Conservation (phyloP, 2,329 filamentous ascomycete species). For the Exophiala calicioides region DNA sequence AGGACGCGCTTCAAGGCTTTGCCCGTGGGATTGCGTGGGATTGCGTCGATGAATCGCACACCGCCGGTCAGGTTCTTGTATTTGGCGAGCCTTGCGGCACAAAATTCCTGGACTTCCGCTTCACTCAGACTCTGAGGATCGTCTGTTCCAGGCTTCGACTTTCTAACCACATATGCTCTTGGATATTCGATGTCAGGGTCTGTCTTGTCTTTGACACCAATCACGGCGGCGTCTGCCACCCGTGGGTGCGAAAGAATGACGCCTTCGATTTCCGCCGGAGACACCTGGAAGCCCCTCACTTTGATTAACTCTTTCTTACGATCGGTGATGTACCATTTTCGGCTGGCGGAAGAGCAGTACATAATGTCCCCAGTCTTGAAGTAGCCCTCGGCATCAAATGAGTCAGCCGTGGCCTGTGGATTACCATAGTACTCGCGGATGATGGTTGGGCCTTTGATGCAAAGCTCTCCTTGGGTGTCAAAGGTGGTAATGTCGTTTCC, state of each 20-base stretch:
- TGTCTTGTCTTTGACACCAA: constrained; percentile 45
- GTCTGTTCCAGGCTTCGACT: constrained; percentile 38
- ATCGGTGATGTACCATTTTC: constrained; percentile 62
- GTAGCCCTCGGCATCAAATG: constrained; percentile 51
- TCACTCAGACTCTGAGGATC: too few relatives aligned
- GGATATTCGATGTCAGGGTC: constrained; percentile 29
- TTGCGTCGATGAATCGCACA: constrained; percentile 50
- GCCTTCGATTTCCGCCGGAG: constrained; percentile 51
- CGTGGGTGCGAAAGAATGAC: constrained; percentile 46
- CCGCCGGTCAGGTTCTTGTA: constrained; percentile 62
- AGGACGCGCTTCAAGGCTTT: constrained; percentile 42
- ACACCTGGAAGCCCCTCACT: constrained; percentile 45
- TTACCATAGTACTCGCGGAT: constrained; percentile 42
- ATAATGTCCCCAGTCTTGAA: constrained; percentile 61
- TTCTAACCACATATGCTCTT: constrained; percentile 51
- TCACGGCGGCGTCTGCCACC: constrained; percentile 50
- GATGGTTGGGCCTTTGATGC: constrained; percentile 43
- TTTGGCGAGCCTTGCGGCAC: constrained; percentile 51
- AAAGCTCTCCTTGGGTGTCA: constrained; percentile 50
- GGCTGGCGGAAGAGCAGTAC: constrained; percentile 65
- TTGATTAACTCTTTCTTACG: constrained; percentile 45
- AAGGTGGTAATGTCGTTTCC: constrained; percentile 57
- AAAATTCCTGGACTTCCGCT: constrained; percentile 44
- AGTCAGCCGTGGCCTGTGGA: constrained; percentile 34
- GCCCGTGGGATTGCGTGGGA: constrained; percentile 52